Conservation (phyloP, 345 rosid genomes). For the Euclidium syriacum region DNA sequence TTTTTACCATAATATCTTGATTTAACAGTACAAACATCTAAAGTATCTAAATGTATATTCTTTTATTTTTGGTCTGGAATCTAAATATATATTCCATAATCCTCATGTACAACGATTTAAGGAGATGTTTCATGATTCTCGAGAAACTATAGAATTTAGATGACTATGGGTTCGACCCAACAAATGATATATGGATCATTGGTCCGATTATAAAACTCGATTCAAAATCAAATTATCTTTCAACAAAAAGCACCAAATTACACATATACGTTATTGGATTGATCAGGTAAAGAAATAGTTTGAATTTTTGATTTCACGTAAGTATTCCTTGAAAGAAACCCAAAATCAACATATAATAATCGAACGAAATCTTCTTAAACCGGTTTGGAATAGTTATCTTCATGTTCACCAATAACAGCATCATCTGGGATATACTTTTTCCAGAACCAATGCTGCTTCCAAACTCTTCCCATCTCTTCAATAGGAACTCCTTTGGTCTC, state of each 20-base stretch:
- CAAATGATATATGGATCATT: too few relatives aligned
- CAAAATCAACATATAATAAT: not conserved
- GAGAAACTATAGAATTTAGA: too few relatives aligned
- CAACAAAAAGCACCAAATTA: not conserved
- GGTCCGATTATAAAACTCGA: too few relatives aligned
- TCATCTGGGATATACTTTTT: constrained; percentile 21
- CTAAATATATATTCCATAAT: too few relatives aligned
- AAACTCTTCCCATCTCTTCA: constrained; percentile 53
- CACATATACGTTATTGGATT: not conserved
- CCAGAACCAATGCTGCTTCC: constrained; percentile 63
- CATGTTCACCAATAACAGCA: constrained; percentile 5
- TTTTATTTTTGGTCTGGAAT: too few relatives aligned
- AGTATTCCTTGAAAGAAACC: not conserved
- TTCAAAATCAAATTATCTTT: too few relatives aligned
- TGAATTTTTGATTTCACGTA: not conserved
- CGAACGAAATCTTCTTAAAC: not conserved
- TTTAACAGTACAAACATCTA: too few relatives aligned
- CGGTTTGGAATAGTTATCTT: not conserved
- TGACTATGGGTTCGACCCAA: too few relatives aligned
- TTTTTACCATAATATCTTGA: too few relatives aligned
- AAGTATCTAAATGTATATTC: too few relatives aligned
- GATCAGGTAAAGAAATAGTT: not conserved
- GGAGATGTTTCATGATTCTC: too few relatives aligned
- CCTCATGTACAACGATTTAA: too few relatives aligned
- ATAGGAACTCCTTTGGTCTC: constrained; percentile 61